phyloP scores from a whole-genome alignment of 73 alveolate species.

The Durusdinium trenchii region DNA sequence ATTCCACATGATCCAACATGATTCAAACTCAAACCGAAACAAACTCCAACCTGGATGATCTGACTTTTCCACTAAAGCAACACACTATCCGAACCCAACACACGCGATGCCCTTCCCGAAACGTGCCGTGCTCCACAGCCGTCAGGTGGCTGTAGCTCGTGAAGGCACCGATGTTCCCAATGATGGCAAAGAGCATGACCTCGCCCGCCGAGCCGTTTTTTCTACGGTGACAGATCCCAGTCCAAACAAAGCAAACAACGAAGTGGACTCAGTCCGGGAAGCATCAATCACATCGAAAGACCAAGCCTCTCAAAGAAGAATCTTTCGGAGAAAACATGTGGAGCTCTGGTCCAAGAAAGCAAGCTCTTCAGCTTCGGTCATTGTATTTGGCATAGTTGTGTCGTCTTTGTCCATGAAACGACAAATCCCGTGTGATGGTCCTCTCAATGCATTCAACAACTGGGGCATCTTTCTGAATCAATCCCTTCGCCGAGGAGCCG shows the following conservation, averaged over 20 bases:
- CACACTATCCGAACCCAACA: too few species aligned
- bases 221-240: not conserved
- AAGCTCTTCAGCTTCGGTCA: not conserved
- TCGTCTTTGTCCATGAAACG: not conserved
- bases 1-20: too few species aligned
- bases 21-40: too few species aligned
- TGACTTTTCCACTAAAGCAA: too few species aligned
- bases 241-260: too few species aligned
- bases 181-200: constrained; percentile 76
- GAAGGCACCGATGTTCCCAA: constrained; percentile 91
- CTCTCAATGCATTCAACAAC: not conserved
- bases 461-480: not conserved
- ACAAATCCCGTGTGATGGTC: not conserved
- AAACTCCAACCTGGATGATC: too few species aligned
- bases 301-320: not conserved
- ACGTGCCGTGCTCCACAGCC: too few species aligned
- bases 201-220: not conserved
- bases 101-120: too few species aligned
- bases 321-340: too few species aligned
- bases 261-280: too few species aligned
- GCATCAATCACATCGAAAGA: too few species aligned
- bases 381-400: not conserved
- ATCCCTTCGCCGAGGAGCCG: not conserved
- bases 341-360: too few species aligned
- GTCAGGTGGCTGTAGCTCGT: constrained; percentile 67